A percentile compares a stretch with the other conserved stretches of the same genome.
Conservation (phyloP, 441 rosid species). For the Biscutella laevigata region DNA sequence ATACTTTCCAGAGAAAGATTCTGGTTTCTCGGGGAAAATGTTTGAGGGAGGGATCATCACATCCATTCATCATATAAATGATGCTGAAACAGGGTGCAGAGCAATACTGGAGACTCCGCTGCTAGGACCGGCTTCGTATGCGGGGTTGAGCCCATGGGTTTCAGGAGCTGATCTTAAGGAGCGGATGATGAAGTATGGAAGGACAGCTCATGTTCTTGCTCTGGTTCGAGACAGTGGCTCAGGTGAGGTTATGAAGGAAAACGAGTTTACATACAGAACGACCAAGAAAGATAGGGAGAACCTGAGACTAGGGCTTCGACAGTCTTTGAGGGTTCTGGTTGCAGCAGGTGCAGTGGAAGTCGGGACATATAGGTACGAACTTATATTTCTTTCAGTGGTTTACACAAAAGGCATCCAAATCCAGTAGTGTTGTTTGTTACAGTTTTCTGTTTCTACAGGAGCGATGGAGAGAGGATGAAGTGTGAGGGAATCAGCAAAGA, state of each 20-base stretch:
- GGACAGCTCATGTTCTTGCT: slow-evolving; percentile 43
- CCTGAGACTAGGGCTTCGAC: slow-evolving; percentile 37
- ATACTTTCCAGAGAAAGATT: slow-evolving; percentile 47
- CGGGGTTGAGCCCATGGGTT: slow-evolving; percentile 52
- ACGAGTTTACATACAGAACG: slow-evolving; percentile 20
- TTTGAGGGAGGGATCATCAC: slow-evolving; percentile 75
- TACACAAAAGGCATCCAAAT: too few species aligned
- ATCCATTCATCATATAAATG: slow-evolving; percentile 37
- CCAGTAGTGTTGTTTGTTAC: too few species aligned
- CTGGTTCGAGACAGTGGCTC: slow-evolving; percentile 49
- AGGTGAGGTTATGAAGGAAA: slow-evolving; percentile 47
- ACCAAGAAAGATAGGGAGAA: slow-evolving; percentile 40
- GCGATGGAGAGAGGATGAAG: slow-evolving; percentile 49
- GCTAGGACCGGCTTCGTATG: slow-evolving; percentile 47
- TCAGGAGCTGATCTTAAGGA: slow-evolving; percentile 54
- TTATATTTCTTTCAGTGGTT: too few species aligned
- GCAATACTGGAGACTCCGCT: slow-evolving; percentile 54
- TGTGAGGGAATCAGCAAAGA: slow-evolving; percentile 35
- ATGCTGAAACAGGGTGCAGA: slow-evolving; percentile 22
- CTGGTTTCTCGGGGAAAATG: slow-evolving; percentile 35
- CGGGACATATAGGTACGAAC: slow-evolving; percentile 49
- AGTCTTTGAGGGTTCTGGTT: slow-evolving; percentile 45
- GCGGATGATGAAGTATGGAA: slow-evolving; percentile 43
- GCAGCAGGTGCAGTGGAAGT: slow-evolving; percentile 78
- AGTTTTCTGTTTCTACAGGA: too few species aligned